These are phyloP conservation scores for Metschnikowia continentalis DNA, from an alignment of 805 yeast genomes.

Conservation along the genomic window DNA sequence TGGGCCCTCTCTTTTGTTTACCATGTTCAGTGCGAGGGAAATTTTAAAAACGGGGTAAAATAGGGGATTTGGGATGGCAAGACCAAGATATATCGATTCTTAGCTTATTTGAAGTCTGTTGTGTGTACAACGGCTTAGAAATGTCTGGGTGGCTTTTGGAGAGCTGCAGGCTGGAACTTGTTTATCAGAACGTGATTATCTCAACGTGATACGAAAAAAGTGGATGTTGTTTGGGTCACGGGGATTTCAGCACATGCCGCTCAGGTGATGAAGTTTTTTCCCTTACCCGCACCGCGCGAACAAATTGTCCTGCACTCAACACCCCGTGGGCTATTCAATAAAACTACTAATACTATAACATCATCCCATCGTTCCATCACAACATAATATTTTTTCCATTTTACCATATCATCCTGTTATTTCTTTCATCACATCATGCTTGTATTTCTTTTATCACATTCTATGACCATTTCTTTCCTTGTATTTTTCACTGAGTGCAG, in stretches of 20 bases:
- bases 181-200: slow-evolving; percentile 18
- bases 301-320: not conserved
- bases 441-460: too few relatives aligned
- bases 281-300: slow-evolving; percentile 15
- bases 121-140: not conserved
- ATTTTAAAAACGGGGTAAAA: not conserved
- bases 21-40: slow-evolving; percentile 13
- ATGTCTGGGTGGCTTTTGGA: not conserved
- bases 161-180: slow-evolving; percentile 8
- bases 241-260: slow-evolving; percentile 25
- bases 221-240: slow-evolving; percentile 22
- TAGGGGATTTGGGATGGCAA: not conserved
- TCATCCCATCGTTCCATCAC: too few relatives aligned
- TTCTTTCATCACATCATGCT: too few relatives aligned
- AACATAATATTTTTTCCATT: too few relatives aligned
- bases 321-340: not conserved
- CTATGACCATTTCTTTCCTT: too few relatives aligned
- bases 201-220: slow-evolving; percentile 19
- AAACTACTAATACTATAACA: not conserved
- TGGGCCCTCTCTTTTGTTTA: slow-evolving; percentile 16
- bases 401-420: too few relatives aligned
- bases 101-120: not conserved
- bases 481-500: too few relatives aligned
- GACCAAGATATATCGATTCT: not conserved
- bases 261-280: slow-evolving; percentile 23